Base-by-base conservation (phyloP, 2,329 filamentous ascomycete species). In the Aphanoascus verrucosus region DNA sequence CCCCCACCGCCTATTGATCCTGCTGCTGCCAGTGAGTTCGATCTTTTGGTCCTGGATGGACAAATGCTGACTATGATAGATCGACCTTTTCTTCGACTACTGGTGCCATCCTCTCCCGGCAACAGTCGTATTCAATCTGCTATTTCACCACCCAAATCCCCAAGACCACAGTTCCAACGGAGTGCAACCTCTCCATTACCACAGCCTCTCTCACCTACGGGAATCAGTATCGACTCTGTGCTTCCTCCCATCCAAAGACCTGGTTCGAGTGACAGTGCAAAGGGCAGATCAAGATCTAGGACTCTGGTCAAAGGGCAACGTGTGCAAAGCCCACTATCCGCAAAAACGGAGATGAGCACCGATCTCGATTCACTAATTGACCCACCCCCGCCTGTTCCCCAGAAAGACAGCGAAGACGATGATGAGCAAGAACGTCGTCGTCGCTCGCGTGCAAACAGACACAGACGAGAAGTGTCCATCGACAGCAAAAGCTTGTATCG, bases 1-100 rank as follows among this genome's bases (percentile, higher is more conserved):
- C 70, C 73, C 31, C 77, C 77, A 14, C 73, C 78, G 28, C 72
- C 71, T 45, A 81, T 83, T 51, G 79, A 83, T 61, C 74, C 78
- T 28, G 69, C 68, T 19, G 74, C 72, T 69, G 80, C 80, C 48
- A 83, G 79, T 82, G 41, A 50, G 38, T 20, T 14, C 8, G 14
- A n/a, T 11, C 6, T 20, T 23, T 9, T 11, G 12, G 12, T 34
- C 23, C 17, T 35, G 1, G 9, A 34, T 45, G 42, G 37, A 20
- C 49, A 41, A 37, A 12, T 46, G 28, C 19, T 35, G 35, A 28
- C 37, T 45, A 17, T 28, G 23, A 47, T 53, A 73, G 71, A 73
- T 60, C 66, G 64, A 41, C 65, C 70, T 1, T 72, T 69, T 49
- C 58, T 73, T 56, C 77, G 72, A 38, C 74, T 77, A 49, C 78